Evolutionary conservation across 2,329 filamentous ascomycete genomes (phyloP).

Genomic region (Aspergillus latus): DNA sequence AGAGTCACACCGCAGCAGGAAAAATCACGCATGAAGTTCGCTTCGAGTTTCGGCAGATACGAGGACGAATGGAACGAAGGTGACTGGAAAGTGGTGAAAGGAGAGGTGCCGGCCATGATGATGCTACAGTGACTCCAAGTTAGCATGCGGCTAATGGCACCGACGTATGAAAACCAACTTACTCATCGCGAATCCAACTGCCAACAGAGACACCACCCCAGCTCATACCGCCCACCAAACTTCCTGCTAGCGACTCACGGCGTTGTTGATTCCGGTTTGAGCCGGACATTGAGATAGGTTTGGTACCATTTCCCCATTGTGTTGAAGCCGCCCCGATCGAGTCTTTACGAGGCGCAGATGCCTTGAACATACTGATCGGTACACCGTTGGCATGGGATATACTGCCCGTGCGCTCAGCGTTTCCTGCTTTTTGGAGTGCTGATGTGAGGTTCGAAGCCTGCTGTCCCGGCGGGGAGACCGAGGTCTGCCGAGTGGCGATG

Average conservation of each 20-base stretch:
- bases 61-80: constrained; percentile 96
- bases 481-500: constrained; percentile 58
- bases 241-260: constrained; percentile 61
- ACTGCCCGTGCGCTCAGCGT: constrained; percentile 43
- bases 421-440: constrained; percentile 53
- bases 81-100: constrained; percentile 77
- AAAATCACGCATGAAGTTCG: constrained; percentile 97
- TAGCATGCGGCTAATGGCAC: constrained; percentile 3
- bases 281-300: constrained; percentile 59
- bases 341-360: constrained; percentile 51
- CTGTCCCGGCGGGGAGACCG: constrained; percentile 53
- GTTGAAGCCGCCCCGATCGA: constrained; percentile 52
- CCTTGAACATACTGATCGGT: constrained; percentile 40
- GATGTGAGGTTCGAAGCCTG: constrained; percentile 59
- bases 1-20: constrained; percentile 88
- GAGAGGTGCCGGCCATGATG: constrained; percentile 95
- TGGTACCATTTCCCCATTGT: constrained; percentile 59
- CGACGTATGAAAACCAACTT: constrained; percentile 49
- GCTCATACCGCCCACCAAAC: constrained; percentile 77
- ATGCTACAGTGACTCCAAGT: constrained; percentile 61
- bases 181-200: constrained; percentile 98
- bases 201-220: constrained; percentile 96
- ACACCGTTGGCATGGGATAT: constrained; percentile 46
- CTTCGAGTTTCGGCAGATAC: constrained; percentile 92
- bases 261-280: constrained; percentile 52